phyloP scores from a whole-genome alignment of 2,329 filamentous ascomycete genomes.

The Claviceps sp. region DNA sequence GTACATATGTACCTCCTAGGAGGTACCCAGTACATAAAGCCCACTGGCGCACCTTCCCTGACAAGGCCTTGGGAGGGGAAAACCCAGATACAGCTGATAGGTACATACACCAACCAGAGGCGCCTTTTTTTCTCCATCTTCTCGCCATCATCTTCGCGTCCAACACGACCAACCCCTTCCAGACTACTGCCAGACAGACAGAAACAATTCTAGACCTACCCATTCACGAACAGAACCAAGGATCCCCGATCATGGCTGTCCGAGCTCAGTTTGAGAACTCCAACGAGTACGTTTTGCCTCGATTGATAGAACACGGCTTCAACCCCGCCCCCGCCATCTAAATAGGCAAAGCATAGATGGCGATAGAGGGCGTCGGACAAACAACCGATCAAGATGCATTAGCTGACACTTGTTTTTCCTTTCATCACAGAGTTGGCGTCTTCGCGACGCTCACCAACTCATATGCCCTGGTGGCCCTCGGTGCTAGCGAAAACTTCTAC shows the following conservation, averaged over 20 bases:
- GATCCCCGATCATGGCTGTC: slow-evolving; percentile 42
- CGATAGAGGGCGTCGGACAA: background rate
- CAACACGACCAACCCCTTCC: background rate
- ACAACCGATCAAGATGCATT: background rate
- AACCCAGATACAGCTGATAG: background rate
- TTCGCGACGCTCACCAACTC: slow-evolving; percentile 96
- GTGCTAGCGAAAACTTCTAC: slow-evolving; percentile 98
- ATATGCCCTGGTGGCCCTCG: slow-evolving; percentile 86
- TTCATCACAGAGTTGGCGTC: slow-evolving; percentile 65
- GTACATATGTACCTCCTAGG: background rate
- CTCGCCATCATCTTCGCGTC: background rate
- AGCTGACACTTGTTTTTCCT: background rate
- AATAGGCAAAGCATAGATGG: background rate
- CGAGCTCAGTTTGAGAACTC: slow-evolving; percentile 77
- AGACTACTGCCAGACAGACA: background rate
- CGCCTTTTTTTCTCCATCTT: background rate
- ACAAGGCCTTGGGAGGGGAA: background rate
- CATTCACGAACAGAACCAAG: background rate
- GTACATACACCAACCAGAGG: background rate
- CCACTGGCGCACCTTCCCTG: background rate
- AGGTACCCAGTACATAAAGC: background rate
- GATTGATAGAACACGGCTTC: background rate
- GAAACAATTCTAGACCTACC: background rate
- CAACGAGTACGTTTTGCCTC: slow-evolving; percentile 56
- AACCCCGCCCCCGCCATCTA: slow-evolving; percentile 15